Evolutionary conservation across 2,329 filamentous ascomycete species (phyloP), one percentile per base, ranked within the genome.

Genomic region (Alternaria arbusti): DNA sequence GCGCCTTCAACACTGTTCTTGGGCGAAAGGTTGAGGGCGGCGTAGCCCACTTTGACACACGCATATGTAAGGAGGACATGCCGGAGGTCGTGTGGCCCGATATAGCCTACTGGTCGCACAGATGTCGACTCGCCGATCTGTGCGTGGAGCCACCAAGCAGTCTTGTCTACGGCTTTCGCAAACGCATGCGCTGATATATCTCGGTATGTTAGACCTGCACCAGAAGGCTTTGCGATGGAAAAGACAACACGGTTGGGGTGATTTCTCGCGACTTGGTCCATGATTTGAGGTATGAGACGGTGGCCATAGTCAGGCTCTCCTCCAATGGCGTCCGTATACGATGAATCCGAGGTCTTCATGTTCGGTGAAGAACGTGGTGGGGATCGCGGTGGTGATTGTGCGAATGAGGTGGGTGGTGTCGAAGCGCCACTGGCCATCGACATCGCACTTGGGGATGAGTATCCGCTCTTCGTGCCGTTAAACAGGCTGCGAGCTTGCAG

Each of bases 1-100:
- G 72, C 68, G 7, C 69, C 68, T 45, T 73, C 63, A 4, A 54
- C 51, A 28, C 54, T 71, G 54, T 73, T 74, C 40, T 71, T 71
- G 12, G 71, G 68, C 5, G 72, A 74, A 3, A 70, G 57, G 28
- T 63, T 66, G n/a, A 72, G 59, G 3, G 67, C 63, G 45, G 61
- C 66, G 45, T 81, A 81, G 6, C 81, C 80, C 0, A 78, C 74
- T 67, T 84, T 84, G 54, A 79, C 74, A 17, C 63, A 75, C 10
- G 80, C 81, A 9, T 82, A 71, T 2, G 77, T 65, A 6, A 82
- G 25, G 9, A 83, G 72, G 10, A 67, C 69, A 59, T 83, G 82
- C 9, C 76, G 70, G n/a, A 79, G 56, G 61, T 83, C 82, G 77
- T 28, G 69, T 11, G 71, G 72, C 25, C 74, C 74, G 15, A 77